These are phyloP conservation scores for Cladosporium sp. DNA, from an alignment of 2,329 filamentous ascomycete species.

Conservation along the genomic window DNA sequence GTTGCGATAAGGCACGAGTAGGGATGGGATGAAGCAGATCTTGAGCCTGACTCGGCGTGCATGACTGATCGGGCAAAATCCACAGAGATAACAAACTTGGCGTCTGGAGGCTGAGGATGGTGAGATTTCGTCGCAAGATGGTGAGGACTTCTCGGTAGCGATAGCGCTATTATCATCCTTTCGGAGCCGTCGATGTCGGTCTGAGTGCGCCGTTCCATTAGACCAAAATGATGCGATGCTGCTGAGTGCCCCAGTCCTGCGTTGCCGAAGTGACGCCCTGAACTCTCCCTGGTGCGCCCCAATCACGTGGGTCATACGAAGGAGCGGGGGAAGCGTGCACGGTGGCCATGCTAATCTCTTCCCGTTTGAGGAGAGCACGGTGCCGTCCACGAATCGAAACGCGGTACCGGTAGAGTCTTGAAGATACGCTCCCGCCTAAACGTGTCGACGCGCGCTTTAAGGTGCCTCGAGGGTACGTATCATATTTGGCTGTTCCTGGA, in stretches of 20 bases:
- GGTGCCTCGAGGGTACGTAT: no score
- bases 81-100: slow-evolving; percentile 6
- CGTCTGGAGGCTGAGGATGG: neutral
- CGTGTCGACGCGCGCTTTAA: no score
- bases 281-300: neutral
- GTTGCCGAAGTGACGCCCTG: neutral
- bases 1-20: slow-evolving; percentile 1
- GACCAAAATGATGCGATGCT: no score
- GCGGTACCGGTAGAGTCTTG: neutral
- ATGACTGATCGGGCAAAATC: neutral
- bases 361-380: neutral
- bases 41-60: neutral
- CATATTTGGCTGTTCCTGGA: no score
- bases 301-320: neutral
- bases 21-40: neutral
- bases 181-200: no score
- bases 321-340: neutral
- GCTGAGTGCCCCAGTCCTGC: no score
- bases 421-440: neutral
- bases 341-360: neutral
- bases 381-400: neutral
- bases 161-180: no score
- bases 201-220: no score
- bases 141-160: neutral
- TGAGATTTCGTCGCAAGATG: no score